Evolutionary conservation across 495 filamentous ascomycete species (phyloP), one percentile per base, ranked within the genome.

Genomic region (Daldinia childiae): DNA sequence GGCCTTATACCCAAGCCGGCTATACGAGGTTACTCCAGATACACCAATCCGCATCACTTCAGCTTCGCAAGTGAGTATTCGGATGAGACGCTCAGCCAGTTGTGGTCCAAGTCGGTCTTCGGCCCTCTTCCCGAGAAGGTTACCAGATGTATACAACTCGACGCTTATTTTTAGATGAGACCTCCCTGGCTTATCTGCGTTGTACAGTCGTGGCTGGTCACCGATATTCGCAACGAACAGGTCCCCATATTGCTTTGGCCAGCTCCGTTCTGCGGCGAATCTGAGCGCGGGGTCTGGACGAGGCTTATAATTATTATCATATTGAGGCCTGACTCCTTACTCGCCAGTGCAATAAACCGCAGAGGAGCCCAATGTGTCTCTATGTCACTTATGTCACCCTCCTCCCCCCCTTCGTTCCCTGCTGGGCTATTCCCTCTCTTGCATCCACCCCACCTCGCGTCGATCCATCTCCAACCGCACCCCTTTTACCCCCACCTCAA

Each of bases 301-400:
- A 73, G 71, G 71, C 71, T 73, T 73, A 73, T 73, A 66, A 62
- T 58, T 73, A 69, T 73, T 66, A 48, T 66, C 66, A 66, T 69
- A 69, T 69, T 62, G 71, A 73, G 55, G 66, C 71, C 71, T 69
- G 71, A 32, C 66, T 63, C 66, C 66, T 73, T 36, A 73, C 71
- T 66, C 62, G 62, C 58, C 71, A 64, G 66, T 62, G 51, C 66
- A 66, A 66, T 62, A 66, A 69, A 50, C 57, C 70, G 51, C 65
- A 69, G 58, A 64, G 52, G 62, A 69, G 71, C 71, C 64, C 70
- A 61, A 70, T 77, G 68, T 62, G 36, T 61, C 43, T 57, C 52
- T 45, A 68, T 67, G 68, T 62, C 19, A 56, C 66, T 66, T 58
- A 38, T 60, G 36, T 30, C 21, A 24, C 24, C 29, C 57, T 43